A percentile compares a stretch with the other conserved stretches of the same genome.
These are phyloP conservation scores for Botryosphaeria dothidea DNA, from an alignment of 2,329 filamentous ascomycete species.

Conservation along the genomic window DNA sequence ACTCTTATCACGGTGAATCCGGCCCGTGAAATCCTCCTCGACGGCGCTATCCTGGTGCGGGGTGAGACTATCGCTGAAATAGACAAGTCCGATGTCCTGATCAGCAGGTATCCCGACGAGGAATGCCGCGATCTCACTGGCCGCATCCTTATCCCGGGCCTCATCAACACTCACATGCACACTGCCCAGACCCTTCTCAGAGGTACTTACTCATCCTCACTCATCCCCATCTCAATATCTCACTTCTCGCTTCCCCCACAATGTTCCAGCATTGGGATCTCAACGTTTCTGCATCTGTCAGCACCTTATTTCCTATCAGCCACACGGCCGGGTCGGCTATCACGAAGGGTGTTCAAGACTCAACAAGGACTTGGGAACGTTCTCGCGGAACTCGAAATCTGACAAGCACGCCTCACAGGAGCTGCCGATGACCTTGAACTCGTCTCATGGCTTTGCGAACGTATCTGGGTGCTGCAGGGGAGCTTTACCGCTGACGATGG, in stretches of 20 bases:
- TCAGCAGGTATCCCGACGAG: constrained; percentile 32
- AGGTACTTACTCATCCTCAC: constrained; percentile 31
- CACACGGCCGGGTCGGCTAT: too few species aligned
- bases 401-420: background rate
- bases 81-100: constrained; percentile 41
- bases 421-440: constrained; percentile 52
- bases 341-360: background rate
- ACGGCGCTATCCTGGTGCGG: constrained; percentile 49
- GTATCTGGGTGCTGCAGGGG: constrained; percentile 51
- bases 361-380: background rate
- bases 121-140: constrained; percentile 39
- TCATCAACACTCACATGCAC: constrained; percentile 55
- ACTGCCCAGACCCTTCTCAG: constrained; percentile 52
- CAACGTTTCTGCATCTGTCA: too few species aligned
- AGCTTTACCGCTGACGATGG: constrained; percentile 50
- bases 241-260: background rate
- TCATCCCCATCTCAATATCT: background rate
- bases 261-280: background rate
- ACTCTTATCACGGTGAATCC: constrained; percentile 56
- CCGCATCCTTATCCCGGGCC: constrained; percentile 51
- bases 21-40: constrained; percentile 46
- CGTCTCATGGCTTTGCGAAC: constrained; percentile 54
- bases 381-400: background rate
- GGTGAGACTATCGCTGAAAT: constrained; percentile 45
- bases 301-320: background rate